Evolutionary conservation across 441 rosid species (phyloP).

Genomic region (Capsella rubella): DNA sequence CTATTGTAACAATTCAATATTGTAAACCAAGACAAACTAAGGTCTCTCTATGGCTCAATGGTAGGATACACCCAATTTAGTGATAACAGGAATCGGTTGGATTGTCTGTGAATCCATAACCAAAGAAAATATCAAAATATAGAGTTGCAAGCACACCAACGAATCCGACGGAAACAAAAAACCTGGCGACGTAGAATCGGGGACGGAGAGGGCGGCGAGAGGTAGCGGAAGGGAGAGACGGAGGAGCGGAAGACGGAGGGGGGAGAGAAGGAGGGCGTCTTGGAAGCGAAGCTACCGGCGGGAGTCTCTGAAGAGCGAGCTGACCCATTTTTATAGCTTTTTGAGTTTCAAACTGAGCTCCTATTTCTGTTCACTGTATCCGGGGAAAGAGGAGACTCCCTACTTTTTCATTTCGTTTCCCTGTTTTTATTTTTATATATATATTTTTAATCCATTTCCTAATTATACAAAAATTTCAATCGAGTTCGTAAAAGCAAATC

Average conservation of each 20-base stretch:
- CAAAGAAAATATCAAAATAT: not conserved
- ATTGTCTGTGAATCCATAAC: not conserved
- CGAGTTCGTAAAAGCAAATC: not conserved
- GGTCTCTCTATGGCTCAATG: slow-evolving; percentile 64
- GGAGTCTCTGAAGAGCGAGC: slow-evolving; percentile 48
- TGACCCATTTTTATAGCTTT: slow-evolving; percentile 42
- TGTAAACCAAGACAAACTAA: slow-evolving; percentile 28
- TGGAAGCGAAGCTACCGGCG: slow-evolving; percentile 45
- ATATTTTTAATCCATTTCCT: not conserved
- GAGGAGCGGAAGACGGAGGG: slow-evolving; percentile 28
- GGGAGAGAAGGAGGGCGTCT: slow-evolving; percentile 36
- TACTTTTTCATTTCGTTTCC: not conserved
- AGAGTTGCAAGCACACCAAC: slow-evolving; percentile 12
- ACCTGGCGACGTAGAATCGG: slow-evolving; percentile 44
- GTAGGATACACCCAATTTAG: slow-evolving; percentile 56
- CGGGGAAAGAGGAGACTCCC: slow-evolving; percentile 32
- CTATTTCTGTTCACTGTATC: slow-evolving; percentile 28
- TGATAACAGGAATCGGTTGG: not conserved
- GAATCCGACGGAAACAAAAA: not conserved
- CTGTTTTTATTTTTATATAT: not conserved
- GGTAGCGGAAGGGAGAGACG: slow-evolving; percentile 30
- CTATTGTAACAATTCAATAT: slow-evolving; percentile 1
- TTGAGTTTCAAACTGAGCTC: slow-evolving; percentile 22
- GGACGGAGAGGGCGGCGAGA: slow-evolving; percentile 41
- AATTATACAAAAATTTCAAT: too few relatives aligned